A percentile compares a stretch with the other conserved stretches of the same genome.
Conservation (phyloP, 2,329 filamentous ascomycete species). For the Cadophora sp. region DNA sequence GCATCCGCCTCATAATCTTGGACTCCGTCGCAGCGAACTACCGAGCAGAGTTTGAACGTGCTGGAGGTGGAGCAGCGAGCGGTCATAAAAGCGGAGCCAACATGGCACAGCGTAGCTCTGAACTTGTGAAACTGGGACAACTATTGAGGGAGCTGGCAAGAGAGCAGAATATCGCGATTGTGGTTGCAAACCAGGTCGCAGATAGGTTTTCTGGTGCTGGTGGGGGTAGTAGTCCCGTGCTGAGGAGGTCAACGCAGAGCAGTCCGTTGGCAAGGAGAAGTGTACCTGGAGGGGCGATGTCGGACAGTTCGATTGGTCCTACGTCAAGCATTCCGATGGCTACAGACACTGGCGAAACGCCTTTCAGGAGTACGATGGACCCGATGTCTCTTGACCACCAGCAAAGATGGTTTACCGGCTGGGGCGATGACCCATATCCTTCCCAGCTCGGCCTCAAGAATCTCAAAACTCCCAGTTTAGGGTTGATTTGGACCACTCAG, state of each 20-base stretch:
- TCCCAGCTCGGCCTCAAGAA: slow-evolving; percentile 46
- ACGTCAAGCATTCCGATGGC: slow-evolving; percentile 33
- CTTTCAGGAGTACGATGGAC: slow-evolving; percentile 47
- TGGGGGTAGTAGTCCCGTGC: slow-evolving; percentile 28
- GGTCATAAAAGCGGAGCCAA: slow-evolving; percentile 49
- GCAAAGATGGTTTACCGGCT: slow-evolving; percentile 93
- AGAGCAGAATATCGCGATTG: slow-evolving; percentile 78
- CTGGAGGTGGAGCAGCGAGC: slow-evolving; percentile 50
- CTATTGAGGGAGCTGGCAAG: slow-evolving; percentile 79
- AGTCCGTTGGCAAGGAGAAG: slow-evolving; percentile 38
- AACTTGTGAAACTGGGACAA: slow-evolving; percentile 79
- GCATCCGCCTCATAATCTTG: slow-evolving; percentile 81
- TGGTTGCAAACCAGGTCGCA: slow-evolving; percentile 94
- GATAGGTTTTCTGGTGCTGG: slow-evolving; percentile 70
- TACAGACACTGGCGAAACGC: slow-evolving; percentile 5
- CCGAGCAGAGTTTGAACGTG: slow-evolving; percentile 82
- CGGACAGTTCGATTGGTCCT: slow-evolving; percentile 37
- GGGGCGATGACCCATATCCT: slow-evolving; percentile 73
- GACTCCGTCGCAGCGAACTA: slow-evolving; percentile 97
- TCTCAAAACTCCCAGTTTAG: slow-evolving; percentile 85
- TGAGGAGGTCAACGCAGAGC: slow-evolving; percentile 31
- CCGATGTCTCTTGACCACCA: slow-evolving; percentile 84
- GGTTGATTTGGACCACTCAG: slow-evolving; percentile 91
- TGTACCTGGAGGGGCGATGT: slow-evolving; percentile 22
- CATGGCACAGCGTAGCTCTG: slow-evolving; percentile 77